Percentiles rank a stretch among this genome's conserved stretches.
Conservation (phyloP, 148 eudicot species). For the Cornus suecica region DNA sequence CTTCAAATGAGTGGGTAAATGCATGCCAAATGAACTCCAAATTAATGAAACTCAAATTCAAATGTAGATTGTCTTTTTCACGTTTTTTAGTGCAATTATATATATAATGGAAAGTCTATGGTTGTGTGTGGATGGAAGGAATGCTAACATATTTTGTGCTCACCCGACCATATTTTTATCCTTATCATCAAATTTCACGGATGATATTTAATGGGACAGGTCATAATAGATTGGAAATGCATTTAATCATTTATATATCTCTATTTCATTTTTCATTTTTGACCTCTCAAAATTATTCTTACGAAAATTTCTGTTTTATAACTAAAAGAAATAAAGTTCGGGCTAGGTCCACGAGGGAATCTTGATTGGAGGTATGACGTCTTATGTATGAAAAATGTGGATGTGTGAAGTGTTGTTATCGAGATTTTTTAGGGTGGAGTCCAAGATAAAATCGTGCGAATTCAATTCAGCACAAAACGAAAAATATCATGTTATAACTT, state of each 20-base stretch:
- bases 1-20: slow-evolving; percentile 3
- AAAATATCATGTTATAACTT: no score
- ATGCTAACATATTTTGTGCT: slow-evolving; percentile 5
- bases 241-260: background rate
- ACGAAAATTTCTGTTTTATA: no score
- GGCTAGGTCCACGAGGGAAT: no score
- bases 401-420: no score
- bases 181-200: slow-evolving; percentile 20
- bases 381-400: no score
- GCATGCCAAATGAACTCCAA: slow-evolving; percentile 5
- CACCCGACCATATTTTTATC: slow-evolving; percentile 8
- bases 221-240: background rate
- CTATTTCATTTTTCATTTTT: background rate
- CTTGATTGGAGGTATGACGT: no score
- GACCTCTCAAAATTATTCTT: no score
- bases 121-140: background rate
- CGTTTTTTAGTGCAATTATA: background rate
- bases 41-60: slow-evolving; percentile 14
- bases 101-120: background rate
- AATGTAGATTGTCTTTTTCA: background rate
- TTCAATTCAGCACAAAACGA: background rate
- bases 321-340: no score
- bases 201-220: slow-evolving; percentile 1
- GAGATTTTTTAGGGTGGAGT: no score
- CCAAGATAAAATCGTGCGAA: no score